These are phyloP conservation scores for Eremothecium cymbalariae DNA, from an alignment of 1,139 yeast genomes.

Conservation along the genomic window DNA sequence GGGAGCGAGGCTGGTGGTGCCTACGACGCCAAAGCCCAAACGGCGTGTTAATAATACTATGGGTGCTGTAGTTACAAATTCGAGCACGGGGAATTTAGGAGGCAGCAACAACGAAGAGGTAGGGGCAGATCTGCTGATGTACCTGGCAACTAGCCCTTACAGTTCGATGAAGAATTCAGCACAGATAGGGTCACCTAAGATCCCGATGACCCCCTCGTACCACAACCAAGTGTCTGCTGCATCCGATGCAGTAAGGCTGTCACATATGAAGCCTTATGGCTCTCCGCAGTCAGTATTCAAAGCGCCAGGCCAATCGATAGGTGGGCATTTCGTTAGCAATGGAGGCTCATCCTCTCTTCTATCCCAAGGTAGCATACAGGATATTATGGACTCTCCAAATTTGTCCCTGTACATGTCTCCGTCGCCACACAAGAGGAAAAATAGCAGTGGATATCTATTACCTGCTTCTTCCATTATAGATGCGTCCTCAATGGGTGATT, in stretches of 20 bases:
- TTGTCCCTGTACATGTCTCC: constrained; percentile 22
- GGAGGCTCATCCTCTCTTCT: constrained; percentile 21
- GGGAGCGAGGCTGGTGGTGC: constrained; percentile 6
- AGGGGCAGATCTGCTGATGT: constrained; percentile 33
- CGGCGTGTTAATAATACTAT: neutral
- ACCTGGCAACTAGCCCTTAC: constrained; percentile 32
- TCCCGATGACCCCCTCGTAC: constrained; percentile 25
- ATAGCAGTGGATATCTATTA: constrained; percentile 4
- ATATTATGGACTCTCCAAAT: constrained; percentile 26
- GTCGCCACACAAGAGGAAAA: constrained; percentile 19
- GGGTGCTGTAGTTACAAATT: neutral
- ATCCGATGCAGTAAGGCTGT: constrained; percentile 24
- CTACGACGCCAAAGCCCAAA: constrained; percentile 10
- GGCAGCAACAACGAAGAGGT: constrained; percentile 14
- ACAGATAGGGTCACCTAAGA: constrained; percentile 6
- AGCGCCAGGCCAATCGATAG: constrained; percentile 14
- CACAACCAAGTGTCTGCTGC: constrained; percentile 9
- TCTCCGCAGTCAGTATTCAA: constrained; percentile 31
- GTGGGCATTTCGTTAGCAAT: constrained; percentile 11
- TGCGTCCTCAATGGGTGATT: neutral
- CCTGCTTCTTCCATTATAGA: constrained; percentile 5
- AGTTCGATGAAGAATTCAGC: constrained; percentile 13
- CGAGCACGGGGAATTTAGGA: neutral
- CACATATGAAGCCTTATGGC: constrained; percentile 26
- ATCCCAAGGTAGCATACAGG: constrained; percentile 6